phyloP scores from a whole-genome alignment of 1,139 yeast genomes.

The Suhomyces ambrosiae region DNA sequence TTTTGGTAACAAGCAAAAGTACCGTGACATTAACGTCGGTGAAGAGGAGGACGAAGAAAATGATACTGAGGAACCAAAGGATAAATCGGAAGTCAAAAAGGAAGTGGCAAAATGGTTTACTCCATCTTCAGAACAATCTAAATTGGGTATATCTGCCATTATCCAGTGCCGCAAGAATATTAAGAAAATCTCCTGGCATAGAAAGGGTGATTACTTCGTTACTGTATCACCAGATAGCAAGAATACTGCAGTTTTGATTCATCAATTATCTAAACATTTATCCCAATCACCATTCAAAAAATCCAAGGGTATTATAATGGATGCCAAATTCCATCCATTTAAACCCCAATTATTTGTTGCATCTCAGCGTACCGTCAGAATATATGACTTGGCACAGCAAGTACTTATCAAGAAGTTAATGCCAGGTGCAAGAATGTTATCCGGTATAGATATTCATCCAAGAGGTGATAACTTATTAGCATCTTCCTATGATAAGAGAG shows the following conservation, averaged over 20 bases:
- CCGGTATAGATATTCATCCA: constrained; percentile 91
- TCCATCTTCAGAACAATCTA: constrained; percentile 64
- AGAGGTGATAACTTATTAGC: constrained; percentile 94
- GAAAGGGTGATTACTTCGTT: constrained; percentile 95
- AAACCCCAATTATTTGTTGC: constrained; percentile 93
- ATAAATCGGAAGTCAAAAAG: constrained; percentile 43
- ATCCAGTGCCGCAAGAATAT: constrained; percentile 73
- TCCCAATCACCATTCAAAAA: constrained; percentile 97
- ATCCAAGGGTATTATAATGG: constrained; percentile 92
- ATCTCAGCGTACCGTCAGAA: constrained; percentile 87
- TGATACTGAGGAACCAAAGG: constrained; percentile 33
- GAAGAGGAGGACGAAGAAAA: constrained; percentile 39
- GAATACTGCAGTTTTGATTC: constrained; percentile 86
- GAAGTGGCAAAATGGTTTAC: constrained; percentile 83
- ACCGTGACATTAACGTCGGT: constrained; percentile 46
- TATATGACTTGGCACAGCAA: constrained; percentile 89
- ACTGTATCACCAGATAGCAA: constrained; percentile 91
- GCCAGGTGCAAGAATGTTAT: constrained; percentile 97
- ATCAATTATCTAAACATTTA: constrained; percentile 89
- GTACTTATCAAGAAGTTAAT: constrained; percentile 75
- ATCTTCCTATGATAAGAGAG: constrained; percentile 91
- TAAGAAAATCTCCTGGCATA: constrained; percentile 90
- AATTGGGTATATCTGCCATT: constrained; percentile 68
- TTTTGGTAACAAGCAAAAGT: constrained; percentile 55
- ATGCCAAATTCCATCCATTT: constrained; percentile 96